These are phyloP conservation scores for Pneumocystis sp. DNA, from an alignment of 1,139 yeast species.

Conservation along the genomic window DNA sequence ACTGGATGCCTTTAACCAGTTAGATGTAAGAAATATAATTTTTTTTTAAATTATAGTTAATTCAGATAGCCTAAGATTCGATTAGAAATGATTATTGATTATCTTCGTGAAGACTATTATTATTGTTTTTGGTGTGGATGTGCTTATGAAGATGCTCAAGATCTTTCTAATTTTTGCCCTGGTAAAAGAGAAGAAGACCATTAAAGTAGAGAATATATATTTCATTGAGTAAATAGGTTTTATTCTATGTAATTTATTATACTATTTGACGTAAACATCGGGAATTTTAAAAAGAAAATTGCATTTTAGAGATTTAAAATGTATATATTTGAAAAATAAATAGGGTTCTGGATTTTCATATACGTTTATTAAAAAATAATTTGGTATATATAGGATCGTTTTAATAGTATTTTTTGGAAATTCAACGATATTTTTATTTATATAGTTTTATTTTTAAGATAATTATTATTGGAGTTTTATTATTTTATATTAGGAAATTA, in stretches of 20 bases:
- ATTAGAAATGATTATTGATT: constrained; percentile 22
- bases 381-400: no score
- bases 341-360: not conserved
- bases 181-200: constrained; percentile 33
- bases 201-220: not conserved
- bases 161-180: constrained; percentile 33
- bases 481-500: no score
- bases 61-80: constrained; percentile 16
- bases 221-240: not conserved
- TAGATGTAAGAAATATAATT: constrained; percentile 13
- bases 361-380: not conserved
- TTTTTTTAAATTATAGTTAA: constrained; percentile 1
- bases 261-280: not conserved
- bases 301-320: not conserved
- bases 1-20: constrained; percentile 22
- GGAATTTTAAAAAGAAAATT: not conserved
- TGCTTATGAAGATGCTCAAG: constrained; percentile 25
- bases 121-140: constrained; percentile 40
- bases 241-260: not conserved
- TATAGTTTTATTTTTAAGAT: no score
- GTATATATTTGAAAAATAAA: not conserved
- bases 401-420: no score
- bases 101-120: constrained; percentile 27
- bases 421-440: no score
- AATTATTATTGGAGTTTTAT: no score